Evolutionary conservation across 306 rosid genomes (phyloP), one percentile per base, ranked within the genome.

Genomic region (Alnus rubra): DNA sequence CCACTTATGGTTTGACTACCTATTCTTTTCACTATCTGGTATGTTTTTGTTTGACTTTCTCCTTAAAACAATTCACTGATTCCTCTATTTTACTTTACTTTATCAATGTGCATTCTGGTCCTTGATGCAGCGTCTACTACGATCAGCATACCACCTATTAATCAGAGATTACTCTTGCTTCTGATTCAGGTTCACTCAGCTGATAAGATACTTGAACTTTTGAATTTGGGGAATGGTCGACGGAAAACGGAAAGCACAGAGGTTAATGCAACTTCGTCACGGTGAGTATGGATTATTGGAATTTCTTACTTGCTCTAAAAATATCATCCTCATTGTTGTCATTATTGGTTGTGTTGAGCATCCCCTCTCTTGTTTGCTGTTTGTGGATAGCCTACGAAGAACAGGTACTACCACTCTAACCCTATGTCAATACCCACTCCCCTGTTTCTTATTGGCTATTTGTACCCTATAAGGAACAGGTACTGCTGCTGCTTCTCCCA

Each of bases 211-310:
- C 88, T 89, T 77, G 93, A 87, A 83, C 93, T 89, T 48, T 79
- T 89, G 81, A 89, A 89, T 74, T 12, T 83, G 80, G 93, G 93
- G 55, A 89, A 89, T 64, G 87, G 93, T 79, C 80, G 93, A 56
- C 86, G 90, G 68, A 89, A 89, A 85, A 89, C 81, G 50, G 93
- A 89, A 82, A 83, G 90, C 82, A 89, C 93, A 1, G 90, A 85
- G 82, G 90, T 87, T 74, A 89, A 89, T 83, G 80, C 87, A 74
- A 83, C 90, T 72, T 89, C 93, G 23, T 89, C 93, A n/a, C 73
- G 93, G 93, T 87, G 76, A 71, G 75, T 28, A 1, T 31, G 72
- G 15, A 42, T 42, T 18, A 67, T 31, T 9, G 72, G 30, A 56
- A 42, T 58, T 70, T 79, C 68, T 48, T 58, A 44, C 54, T 65